phyloP scores from a whole-genome alignment of 139 green algal species.

The Edaphochlamys debaryana region DNA sequence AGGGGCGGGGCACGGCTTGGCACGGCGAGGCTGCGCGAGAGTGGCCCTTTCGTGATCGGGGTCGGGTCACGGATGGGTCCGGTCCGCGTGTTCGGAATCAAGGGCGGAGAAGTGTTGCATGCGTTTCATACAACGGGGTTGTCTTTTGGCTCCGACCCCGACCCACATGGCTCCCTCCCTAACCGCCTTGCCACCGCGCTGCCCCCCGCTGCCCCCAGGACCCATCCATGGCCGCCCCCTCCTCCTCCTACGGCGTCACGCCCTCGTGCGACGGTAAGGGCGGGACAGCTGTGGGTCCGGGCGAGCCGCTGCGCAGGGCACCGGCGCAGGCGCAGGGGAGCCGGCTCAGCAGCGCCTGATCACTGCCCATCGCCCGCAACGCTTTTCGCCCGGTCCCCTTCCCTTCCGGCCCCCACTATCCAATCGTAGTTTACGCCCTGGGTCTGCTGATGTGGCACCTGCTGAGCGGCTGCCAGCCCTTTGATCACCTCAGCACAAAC shows the following conservation, averaged over 20 bases:
- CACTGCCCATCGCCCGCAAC: too few species aligned
- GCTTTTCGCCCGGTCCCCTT: background rate
- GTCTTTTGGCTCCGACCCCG: too few species aligned
- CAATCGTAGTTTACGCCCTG: conserved; percentile 18
- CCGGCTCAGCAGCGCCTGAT: too few species aligned
- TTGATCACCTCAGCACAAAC: conserved; percentile 13
- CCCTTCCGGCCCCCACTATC: background rate
- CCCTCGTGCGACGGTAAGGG: conserved; percentile 22
- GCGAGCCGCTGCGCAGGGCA: background rate
- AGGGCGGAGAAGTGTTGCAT: too few species aligned
- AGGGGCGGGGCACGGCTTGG: background rate
- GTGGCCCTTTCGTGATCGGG: too few species aligned
- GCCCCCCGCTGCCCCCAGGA: background rate
- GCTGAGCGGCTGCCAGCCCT: conserved; percentile 4
- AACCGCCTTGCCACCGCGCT: too few species aligned
- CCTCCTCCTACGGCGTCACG: conserved; percentile 7
- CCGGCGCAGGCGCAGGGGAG: too few species aligned
- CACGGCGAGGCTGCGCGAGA: background rate
- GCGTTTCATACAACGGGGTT: too few species aligned
- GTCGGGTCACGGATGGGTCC: too few species aligned
- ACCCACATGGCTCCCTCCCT: too few species aligned
- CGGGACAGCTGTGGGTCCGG: too few species aligned
- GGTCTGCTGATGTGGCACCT: conserved; percentile 40
- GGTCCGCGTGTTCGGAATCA: too few species aligned
- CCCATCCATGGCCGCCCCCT: background rate